Conservation (phyloP, 1,139 yeast genomes). For the Sugiyamaella pinicola region DNA sequence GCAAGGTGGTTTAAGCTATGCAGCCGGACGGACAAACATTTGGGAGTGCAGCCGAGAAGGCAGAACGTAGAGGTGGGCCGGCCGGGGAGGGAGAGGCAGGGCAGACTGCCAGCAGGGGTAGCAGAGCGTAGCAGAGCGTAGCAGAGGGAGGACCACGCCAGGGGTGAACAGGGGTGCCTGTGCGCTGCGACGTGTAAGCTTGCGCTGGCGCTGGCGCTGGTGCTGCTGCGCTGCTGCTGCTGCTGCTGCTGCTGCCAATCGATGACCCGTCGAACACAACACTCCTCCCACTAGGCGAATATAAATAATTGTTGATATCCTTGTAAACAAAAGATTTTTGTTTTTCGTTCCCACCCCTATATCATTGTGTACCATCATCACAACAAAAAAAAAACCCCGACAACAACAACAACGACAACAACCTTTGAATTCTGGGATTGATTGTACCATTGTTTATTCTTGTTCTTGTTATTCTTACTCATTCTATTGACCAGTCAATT, state of each 20-base stretch:
- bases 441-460: not conserved
- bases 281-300: too few relatives aligned
- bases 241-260: not conserved
- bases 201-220: not conserved
- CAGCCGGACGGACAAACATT: too few relatives aligned
- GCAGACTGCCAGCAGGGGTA: too few relatives aligned
- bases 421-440: not conserved
- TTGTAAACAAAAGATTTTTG: not conserved
- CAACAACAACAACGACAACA: not conserved
- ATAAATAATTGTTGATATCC: slow-evolving; percentile 11
- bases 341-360: not conserved
- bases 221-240: not conserved
- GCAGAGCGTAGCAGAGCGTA: too few relatives aligned
- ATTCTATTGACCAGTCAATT: not conserved
- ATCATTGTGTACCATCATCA: not conserved
- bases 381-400: not conserved
- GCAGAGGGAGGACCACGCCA: too few relatives aligned
- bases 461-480: too few relatives aligned
- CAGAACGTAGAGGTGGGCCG: too few relatives aligned
- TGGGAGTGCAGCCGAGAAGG: not conserved
- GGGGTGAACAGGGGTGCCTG: too few relatives aligned
- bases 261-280: not conserved
- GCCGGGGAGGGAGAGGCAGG: too few relatives aligned
- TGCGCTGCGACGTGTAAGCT: too few relatives aligned
- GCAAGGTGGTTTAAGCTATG: not conserved